These are phyloP conservation scores for Ochetophila trinervis DNA, from an alignment of 306 rosid genomes.

Conservation along the genomic window DNA sequence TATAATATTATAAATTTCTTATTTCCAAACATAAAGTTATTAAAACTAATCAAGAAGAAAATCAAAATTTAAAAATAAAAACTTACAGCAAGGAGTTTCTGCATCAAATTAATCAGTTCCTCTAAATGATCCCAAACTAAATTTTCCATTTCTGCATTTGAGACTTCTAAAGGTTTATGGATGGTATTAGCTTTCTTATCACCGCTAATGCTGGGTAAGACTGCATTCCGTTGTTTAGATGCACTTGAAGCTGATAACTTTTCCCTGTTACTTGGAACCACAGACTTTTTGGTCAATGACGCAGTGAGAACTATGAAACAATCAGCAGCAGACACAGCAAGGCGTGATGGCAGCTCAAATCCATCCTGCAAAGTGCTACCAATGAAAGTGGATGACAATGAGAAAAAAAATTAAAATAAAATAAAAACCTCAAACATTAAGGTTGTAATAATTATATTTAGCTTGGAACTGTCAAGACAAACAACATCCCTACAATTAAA, in stretches of 20 bases:
- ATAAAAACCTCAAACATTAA: too few relatives aligned
- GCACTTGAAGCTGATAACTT: slow-evolving; percentile 35
- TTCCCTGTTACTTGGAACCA: slow-evolving; percentile 36
- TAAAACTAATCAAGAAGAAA: not conserved
- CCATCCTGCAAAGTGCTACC: slow-evolving; percentile 75
- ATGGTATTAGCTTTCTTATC: slow-evolving; percentile 43
- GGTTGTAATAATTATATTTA: too few relatives aligned
- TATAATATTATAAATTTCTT: not conserved
- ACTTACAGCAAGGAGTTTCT: slow-evolving; percentile 77
- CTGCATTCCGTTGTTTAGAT: slow-evolving; percentile 36
- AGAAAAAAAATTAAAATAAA: not conserved
- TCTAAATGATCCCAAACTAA: slow-evolving; percentile 71
- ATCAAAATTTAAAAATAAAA: not conserved
- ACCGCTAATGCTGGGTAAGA: slow-evolving; percentile 26
- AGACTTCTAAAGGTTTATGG: slow-evolving; percentile 35
- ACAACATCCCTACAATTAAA: too few relatives aligned
- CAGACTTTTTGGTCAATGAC: slow-evolving; percentile 46
- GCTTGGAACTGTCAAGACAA: too few relatives aligned
- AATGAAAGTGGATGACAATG: slow-evolving; percentile 18
- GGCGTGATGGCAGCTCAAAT: slow-evolving; percentile 90
- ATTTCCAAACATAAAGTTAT: not conserved
- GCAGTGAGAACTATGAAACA: slow-evolving; percentile 66
- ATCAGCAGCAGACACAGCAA: slow-evolving; percentile 81
- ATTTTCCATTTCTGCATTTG: slow-evolving; percentile 43
- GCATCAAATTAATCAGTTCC: slow-evolving; percentile 52